A percentile compares a stretch with the other conserved stretches of the same genome.
These are phyloP conservation scores for Podospora pseudoanserina DNA, from an alignment of 495 filamentous ascomycete species.

Conservation along the genomic window DNA sequence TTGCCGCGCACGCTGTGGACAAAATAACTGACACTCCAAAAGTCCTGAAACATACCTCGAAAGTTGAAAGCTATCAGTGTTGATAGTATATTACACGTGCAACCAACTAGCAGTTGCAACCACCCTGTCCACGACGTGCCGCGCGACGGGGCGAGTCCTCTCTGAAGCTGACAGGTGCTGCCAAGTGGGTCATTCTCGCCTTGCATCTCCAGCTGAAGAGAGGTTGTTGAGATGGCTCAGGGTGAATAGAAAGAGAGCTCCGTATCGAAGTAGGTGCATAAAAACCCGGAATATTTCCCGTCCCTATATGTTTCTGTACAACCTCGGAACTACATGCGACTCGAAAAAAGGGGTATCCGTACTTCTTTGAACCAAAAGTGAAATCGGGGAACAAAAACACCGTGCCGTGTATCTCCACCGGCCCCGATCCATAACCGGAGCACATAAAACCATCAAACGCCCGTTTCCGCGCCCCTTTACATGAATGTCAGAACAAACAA, in stretches of 20 bases:
- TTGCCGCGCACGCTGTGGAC: background rate
- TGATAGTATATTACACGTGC: no score
- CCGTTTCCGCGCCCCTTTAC: background rate
- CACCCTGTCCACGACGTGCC: no score
- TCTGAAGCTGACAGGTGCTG: constrained; percentile 12
- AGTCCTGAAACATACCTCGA: no score
- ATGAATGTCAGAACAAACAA: background rate
- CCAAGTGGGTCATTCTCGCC: background rate
- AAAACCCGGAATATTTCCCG: background rate
- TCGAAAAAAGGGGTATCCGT: background rate
- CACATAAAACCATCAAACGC: background rate
- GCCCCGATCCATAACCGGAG: no score
- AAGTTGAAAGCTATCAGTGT: no score
- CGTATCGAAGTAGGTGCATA: background rate
- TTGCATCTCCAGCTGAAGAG: background rate
- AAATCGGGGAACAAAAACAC: background rate
- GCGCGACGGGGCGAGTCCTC: constrained; percentile 1
- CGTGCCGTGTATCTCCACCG: background rate
- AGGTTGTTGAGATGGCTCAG: no score
- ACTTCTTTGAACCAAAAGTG: background rate
- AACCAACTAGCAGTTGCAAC: no score
- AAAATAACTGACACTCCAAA: no score
- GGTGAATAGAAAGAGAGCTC: no score
- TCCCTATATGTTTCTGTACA: background rate
- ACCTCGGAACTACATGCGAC: background rate